Evolutionary conservation across 2,329 filamentous ascomycete species (phyloP), one percentile per base, ranked within the genome.

Genomic region (Fusarium zealandicum): DNA sequence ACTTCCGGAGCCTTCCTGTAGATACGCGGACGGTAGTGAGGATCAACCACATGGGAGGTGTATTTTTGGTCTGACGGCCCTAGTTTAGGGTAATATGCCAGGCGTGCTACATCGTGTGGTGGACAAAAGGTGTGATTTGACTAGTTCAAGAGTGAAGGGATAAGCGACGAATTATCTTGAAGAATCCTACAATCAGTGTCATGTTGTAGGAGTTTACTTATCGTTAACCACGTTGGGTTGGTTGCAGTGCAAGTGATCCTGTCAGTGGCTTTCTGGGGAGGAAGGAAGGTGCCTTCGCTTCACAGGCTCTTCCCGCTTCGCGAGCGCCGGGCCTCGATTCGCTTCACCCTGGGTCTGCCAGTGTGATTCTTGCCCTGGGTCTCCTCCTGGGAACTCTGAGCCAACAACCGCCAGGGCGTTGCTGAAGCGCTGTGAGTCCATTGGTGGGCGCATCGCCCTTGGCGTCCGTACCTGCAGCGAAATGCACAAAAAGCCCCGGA

Each of bases 391-490:
- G 39, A 13, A 10, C 14, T 51, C 38, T 47, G 43, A 55, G 54
- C 43, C 5, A 12, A 32, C 45, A 45, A 31, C 38, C 37, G 30
- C 27, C 20, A 37, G 57, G 39, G 41, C 27, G 30, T 32, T 20
- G 20, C 30, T 30, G 36, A 61, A 59, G 45, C 61, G 61, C 55
- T 57, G 54, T 9, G 36, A 22, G 11, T 45, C 40, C 28, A 64
- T 64, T 64, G 61, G 61, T 57, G 58, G 57, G 57, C 38, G 54
- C 30, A 28, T 32, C 30, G 30, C 37, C 32, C 36, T 40, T 42
- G 25, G 45, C 31, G 25, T 25, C 47, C 48, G 64, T 67, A 64
- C 65, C 65, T 68, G 65, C 63, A 67, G 55, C 12, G 9, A 31
- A 31, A 18, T 22, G 45, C 22, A n/a, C n/a, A 16, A 41, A 27